Conservation (phyloP, 202 grass and related monocot genomes). For the Carex sylvatica region DNA sequence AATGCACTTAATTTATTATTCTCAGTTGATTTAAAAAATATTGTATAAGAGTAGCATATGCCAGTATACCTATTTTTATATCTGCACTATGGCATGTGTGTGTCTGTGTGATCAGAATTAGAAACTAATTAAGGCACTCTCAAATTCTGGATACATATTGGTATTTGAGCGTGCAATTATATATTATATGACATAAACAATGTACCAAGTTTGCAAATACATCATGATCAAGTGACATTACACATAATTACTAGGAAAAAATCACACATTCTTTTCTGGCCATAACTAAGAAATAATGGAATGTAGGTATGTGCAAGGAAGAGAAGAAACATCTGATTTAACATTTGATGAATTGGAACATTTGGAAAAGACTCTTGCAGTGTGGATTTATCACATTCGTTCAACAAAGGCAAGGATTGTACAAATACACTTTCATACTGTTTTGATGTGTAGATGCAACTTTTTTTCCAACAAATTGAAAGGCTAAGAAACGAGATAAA, state of each 20-base stretch:
- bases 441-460: slow-evolving; percentile 61
- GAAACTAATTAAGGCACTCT: not conserved
- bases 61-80: not conserved
- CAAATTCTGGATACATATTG: not conserved
- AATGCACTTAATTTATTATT: not conserved
- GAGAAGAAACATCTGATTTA: slow-evolving; percentile 41
- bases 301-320: slow-evolving; percentile 66
- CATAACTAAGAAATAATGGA: not conserved
- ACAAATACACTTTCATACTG: not conserved
- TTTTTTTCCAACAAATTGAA: slow-evolving; percentile 71
- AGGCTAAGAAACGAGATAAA: slow-evolving; percentile 74
- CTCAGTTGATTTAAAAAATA: not conserved
- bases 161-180: not conserved
- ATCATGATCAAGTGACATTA: not conserved
- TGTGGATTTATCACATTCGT: slow-evolving; percentile 55
- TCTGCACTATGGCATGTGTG: not conserved
- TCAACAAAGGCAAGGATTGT: slow-evolving; percentile 44
- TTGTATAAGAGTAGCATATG: not conserved
- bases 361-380: slow-evolving; percentile 74
- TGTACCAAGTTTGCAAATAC: not conserved
- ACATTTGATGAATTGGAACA: slow-evolving; percentile 65
- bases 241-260: no score
- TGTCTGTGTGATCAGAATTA: not conserved
- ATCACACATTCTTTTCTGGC: not conserved
- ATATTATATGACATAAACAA: slow-evolving; percentile 4